Evolutionary conservation across 495 filamentous ascomycete genomes (phyloP), one percentile per base, ranked within the genome.

Genomic region (Podospora sp.): DNA sequence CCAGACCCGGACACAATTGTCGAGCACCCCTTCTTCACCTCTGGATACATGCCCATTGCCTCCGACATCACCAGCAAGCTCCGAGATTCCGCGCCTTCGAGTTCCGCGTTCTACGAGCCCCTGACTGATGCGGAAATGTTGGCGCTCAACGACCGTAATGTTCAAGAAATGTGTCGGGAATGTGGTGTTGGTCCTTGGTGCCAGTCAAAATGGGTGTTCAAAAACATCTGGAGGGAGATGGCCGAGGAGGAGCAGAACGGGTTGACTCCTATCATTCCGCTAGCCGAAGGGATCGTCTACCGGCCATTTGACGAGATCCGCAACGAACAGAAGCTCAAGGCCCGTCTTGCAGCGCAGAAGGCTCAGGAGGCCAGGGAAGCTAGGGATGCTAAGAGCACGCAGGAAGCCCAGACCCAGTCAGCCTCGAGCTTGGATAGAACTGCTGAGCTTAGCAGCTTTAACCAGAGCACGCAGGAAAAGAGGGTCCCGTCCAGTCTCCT

Each of bases 1-100:
- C 92, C 92, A 2, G 88, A 90, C 60, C 87, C 92, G 0, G 92
- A 96, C 71, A 87, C 88, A 7, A 90, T 95, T 73, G 91, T 94
- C 16, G 88, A 92, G 62, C 92, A 95, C 74, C 80, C 85, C 14
- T 96, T 95, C 75, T 95, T 96, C 78, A 87, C 86, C 55, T 79
- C 81, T 12, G 88, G 88, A 2, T 88, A 84, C 72, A 78, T 90
- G 71, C 87, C 87, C 1, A 71, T 72, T 6, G 52, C 79, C 2
- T 70, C 80, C 60, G 83, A 87, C 52, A 85, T 87, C 24, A 82
- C 79, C 11, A 75, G 75, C 24, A 81, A 81, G 52, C 75, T 87
- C 20, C 81, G 83, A 16, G 84, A 87, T 9, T 68, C 66, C 16
- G 72, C 82, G n/a, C 85, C 85, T 0, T 75, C 80, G 6, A 76